Evolutionary conservation across 2,329 filamentous ascomycete genomes (phyloP).

Genomic region (Pyrenophora teres): DNA sequence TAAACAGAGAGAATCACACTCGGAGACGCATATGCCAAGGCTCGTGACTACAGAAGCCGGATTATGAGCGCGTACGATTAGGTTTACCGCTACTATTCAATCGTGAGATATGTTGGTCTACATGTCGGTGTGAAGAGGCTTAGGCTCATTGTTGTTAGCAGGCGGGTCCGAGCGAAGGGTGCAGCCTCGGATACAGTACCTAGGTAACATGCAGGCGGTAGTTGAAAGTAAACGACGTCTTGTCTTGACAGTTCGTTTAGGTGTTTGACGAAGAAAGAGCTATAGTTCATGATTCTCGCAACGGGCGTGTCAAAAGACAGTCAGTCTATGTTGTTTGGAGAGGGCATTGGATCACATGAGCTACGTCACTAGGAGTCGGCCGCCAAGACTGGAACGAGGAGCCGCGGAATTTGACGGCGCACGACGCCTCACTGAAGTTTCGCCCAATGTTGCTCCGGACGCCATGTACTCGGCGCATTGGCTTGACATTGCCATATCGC

Average conservation of each 20-base stretch:
- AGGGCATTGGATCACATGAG: neutral
- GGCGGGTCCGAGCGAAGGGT: neutral
- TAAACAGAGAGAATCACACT: conserved; percentile 13
- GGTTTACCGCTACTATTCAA: neutral
- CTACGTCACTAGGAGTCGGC: conserved; percentile 2
- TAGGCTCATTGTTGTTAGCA: neutral
- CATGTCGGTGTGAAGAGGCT: neutral
- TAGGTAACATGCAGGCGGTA: neutral
- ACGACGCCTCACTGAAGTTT: neutral
- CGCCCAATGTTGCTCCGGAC: conserved; percentile 26
- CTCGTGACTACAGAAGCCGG: neutral
- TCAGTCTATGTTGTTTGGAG: too few relatives aligned
- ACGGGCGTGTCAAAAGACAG: too few relatives aligned
- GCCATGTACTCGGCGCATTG: conserved; percentile 18
- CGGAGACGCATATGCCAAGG: conserved; percentile 12
- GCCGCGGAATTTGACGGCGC: neutral
- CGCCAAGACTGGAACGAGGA: conserved; percentile 11
- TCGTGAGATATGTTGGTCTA: neutral
- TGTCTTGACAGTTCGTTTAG: too few relatives aligned
- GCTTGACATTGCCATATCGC: conserved; percentile 12
- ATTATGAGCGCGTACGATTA: neutral
- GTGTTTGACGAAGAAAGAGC: neutral
- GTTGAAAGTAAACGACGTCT: too few relatives aligned
- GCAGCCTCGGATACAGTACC: neutral
- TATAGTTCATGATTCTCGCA: neutral